Evolutionary conservation across 495 filamentous ascomycete species (phyloP).

Genomic region (Talaromyces stipitatus): DNA sequence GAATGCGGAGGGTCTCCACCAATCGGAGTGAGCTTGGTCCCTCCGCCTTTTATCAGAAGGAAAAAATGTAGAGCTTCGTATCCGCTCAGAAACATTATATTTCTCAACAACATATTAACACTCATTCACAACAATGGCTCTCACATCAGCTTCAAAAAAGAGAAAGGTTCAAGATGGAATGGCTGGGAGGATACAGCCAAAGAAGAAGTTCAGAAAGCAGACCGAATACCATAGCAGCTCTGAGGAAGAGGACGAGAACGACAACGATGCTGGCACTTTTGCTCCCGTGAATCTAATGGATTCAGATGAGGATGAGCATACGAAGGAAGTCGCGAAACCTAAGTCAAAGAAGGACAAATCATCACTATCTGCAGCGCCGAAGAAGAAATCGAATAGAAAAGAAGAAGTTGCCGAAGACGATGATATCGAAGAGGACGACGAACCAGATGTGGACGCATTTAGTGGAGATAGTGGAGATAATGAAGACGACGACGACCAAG

Average conservation of each 20-base stretch:
- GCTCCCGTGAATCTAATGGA: conserved; percentile 59
- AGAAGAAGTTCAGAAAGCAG: conserved; percentile 67
- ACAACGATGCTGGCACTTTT: conserved; percentile 40
- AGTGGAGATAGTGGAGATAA: conserved; percentile 9
- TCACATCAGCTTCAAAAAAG: conserved; percentile 41
- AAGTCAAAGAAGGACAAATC: neutral
- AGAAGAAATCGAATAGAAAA: neutral
- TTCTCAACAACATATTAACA: neutral
- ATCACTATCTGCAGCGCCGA: neutral
- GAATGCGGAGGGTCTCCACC: conserved; percentile 9
- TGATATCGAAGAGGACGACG: conserved; percentile 24
- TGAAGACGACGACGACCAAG: conserved; percentile 14
- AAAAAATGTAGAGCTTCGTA: conserved; percentile 1
- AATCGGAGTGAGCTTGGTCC: conserved; percentile 27
- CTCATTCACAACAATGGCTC: neutral
- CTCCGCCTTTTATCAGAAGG: conserved; percentile 12
- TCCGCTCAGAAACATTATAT: neutral
- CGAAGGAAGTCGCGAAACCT: neutral
- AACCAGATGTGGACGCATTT: conserved; percentile 20
- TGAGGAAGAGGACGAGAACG: conserved; percentile 39
- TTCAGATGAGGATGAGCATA: conserved; percentile 52
- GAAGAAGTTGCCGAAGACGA: conserved; percentile 11
- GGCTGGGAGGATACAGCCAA: conserved; percentile 47
- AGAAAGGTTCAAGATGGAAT: conserved; percentile 52
- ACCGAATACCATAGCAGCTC: conserved; percentile 68